phyloP scores from a whole-genome alignment of 495 filamentous ascomycete genomes.

The Penicillium riverlandense region DNA sequence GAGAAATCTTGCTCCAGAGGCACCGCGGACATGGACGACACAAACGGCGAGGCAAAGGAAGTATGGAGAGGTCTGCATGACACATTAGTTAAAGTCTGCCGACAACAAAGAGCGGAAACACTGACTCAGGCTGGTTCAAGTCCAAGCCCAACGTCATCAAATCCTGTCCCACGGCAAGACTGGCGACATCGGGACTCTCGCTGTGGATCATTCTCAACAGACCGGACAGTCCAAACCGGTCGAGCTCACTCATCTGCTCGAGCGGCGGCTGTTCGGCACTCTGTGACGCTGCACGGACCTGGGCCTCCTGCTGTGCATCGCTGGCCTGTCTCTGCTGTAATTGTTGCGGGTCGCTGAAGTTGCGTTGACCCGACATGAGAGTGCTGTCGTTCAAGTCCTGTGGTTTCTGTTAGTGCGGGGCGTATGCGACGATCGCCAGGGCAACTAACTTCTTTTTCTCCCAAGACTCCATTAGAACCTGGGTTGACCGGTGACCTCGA shows the following conservation, averaged over 20 bases:
- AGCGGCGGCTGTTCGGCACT: constrained; percentile 51
- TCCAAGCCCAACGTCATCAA: constrained; percentile 71
- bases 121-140: constrained; percentile 71
- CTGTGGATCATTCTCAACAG: constrained; percentile 72
- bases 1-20: constrained; percentile 72
- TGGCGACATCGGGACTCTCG: constrained; percentile 67
- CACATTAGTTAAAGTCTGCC: constrained; percentile 12
- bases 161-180: constrained; percentile 72
- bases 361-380: constrained; percentile 26
- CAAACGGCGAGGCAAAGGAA: constrained; percentile 65
- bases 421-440: constrained; percentile 5
- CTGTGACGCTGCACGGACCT: constrained; percentile 25
- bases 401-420: constrained; percentile 13
- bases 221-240: constrained; percentile 76
- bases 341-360: constrained; percentile 27
- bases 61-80: constrained; percentile 49
- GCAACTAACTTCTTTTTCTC: constrained; percentile 37
- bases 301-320: constrained; percentile 23
- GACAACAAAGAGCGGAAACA: constrained; percentile 7
- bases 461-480: constrained; percentile 30
- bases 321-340: constrained; percentile 29
- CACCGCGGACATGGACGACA: constrained; percentile 54
- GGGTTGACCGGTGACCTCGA: constrained; percentile 37
- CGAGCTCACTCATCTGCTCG: constrained; percentile 68
- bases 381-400: constrained; percentile 30